Evolutionary conservation across 495 filamentous ascomycete genomes (phyloP).

Genomic region (Barbatosphaeria neglecta): DNA sequence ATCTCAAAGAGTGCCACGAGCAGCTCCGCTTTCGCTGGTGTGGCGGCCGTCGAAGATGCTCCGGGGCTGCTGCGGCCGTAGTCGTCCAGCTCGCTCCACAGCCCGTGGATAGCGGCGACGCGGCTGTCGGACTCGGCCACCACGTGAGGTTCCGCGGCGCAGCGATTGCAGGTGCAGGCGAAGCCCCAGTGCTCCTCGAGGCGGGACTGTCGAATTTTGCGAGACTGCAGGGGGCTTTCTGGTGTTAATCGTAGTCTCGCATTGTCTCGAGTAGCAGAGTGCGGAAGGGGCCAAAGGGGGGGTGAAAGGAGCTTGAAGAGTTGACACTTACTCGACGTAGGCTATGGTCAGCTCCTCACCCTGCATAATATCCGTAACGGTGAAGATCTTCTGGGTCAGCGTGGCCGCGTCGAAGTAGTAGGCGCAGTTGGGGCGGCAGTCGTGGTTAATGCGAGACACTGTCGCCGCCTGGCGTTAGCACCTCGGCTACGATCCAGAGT

Average conservation of each 20-base stretch:
- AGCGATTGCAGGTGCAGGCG: slow-evolving; percentile 20
- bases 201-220: slow-evolving; percentile 10
- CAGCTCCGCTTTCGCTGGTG: slow-evolving; percentile 17
- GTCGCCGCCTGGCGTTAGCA: background rate
- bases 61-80: slow-evolving; percentile 10
- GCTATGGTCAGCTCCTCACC: slow-evolving; percentile 20
- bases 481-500: background rate
- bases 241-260: background rate
- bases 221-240: slow-evolving; percentile 15
- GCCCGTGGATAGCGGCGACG: slow-evolving; percentile 9
- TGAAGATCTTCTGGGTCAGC: slow-evolving; percentile 16
- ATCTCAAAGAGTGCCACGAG: slow-evolving; percentile 19
- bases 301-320: no score
- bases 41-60: no score
- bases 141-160: slow-evolving; percentile 13
- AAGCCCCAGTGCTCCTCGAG: slow-evolving; percentile 21
- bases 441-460: slow-evolving; percentile 26
- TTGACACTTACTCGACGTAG: slow-evolving; percentile 23
- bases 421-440: slow-evolving; percentile 20
- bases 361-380: slow-evolving; percentile 15
- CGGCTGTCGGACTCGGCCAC: slow-evolving; percentile 19
- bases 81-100: slow-evolving; percentile 20
- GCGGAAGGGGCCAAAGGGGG: background rate
- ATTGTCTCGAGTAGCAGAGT: background rate
- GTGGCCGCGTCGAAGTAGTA: slow-evolving; percentile 24